A percentile compares a stretch with the other conserved stretches of the same genome.
Conservation (phyloP, 495 filamentous ascomycete species). For the Chaetomium fimeti region DNA sequence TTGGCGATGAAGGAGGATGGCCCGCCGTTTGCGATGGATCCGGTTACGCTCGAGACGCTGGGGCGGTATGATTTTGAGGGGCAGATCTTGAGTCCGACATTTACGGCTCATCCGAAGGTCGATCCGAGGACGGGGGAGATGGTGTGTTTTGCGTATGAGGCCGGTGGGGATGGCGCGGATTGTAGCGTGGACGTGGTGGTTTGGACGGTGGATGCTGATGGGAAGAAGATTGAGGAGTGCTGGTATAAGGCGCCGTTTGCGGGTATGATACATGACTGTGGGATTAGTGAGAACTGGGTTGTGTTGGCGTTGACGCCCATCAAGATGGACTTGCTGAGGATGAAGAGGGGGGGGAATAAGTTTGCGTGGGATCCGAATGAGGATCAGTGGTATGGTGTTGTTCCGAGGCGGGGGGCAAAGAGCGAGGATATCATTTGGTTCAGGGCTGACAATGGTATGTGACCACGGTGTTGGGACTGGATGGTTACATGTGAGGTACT, state of each 20-base stretch:
- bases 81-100: constrained; percentile 52
- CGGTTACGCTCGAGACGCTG: constrained; percentile 54
- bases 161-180: constrained; percentile 46
- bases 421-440: constrained; percentile 52
- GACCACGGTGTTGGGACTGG: background rate
- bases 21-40: constrained; percentile 57
- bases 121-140: constrained; percentile 59
- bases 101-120: constrained; percentile 62
- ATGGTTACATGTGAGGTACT: background rate
- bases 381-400: constrained; percentile 52
- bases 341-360: constrained; percentile 56
- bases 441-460: constrained; percentile 47
- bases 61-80: constrained; percentile 58
- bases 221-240: constrained; percentile 44
- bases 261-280: constrained; percentile 59
- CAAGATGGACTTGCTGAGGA: constrained; percentile 49
- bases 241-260: constrained; percentile 54
- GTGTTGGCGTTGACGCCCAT: constrained; percentile 54
- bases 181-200: constrained; percentile 49
- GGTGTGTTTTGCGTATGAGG: constrained; percentile 57
- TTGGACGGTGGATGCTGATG: constrained; percentile 46
- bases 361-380: constrained; percentile 56
- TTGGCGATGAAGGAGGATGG: constrained; percentile 57
- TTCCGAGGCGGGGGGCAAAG: constrained; percentile 50
- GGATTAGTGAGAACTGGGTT: constrained; percentile 52